Evolutionary conservation across 306 rosid genomes (phyloP), one percentile per base, ranked within the genome.

Genomic region (Amphicarpaea edgeworthii): DNA sequence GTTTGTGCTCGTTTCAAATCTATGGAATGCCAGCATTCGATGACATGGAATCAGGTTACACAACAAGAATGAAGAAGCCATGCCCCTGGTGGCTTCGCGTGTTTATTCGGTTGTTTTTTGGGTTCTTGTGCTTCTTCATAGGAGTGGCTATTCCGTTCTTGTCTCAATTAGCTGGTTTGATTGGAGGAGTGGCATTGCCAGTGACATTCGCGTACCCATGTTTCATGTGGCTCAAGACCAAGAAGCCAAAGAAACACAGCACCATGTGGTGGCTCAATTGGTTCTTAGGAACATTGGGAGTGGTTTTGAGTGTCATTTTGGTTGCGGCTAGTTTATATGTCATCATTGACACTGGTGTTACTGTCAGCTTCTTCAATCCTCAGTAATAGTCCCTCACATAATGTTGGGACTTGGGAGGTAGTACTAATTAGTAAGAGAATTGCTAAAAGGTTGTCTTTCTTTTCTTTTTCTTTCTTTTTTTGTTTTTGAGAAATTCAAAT

Each of bases 361-460:
- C 82, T 15, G 83, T 89, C 7, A 88, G 87, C 38, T 91, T 91
- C 82, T 91, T 91, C 77, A 68, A 91, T 49, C 97, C 97, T 73
- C 61, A 89, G 42, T 89, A 86, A 30, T 57, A n/a, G n/a, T n/a
- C n/a, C n/a, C 5, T 14, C 14, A 15, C 37, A 19, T 46, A n/a
- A 21, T 70, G 1, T 37, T 26, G 32, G n/a, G n/a, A n/a, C n/a
- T 63, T 11, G 20, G 26, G 21, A 80, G 67, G 11, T 75, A 30
- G 7, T 75, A 30, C 5, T 30, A 59, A 26, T 19, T 68, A 68
- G 46, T 66, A 47, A 45, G 38, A 28, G 6, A 26, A 12, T 8
- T 74, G 40, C 20, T 17, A 3, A n/a, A n/a, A 20, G 40, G 15
- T 63, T 20, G 8, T 49, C 14, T 50, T 38, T 57, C 38, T 57